Evolutionary conservation across 176 grass and related monocot genomes (phyloP).

Genomic region (Phyllostachys edulis): DNA sequence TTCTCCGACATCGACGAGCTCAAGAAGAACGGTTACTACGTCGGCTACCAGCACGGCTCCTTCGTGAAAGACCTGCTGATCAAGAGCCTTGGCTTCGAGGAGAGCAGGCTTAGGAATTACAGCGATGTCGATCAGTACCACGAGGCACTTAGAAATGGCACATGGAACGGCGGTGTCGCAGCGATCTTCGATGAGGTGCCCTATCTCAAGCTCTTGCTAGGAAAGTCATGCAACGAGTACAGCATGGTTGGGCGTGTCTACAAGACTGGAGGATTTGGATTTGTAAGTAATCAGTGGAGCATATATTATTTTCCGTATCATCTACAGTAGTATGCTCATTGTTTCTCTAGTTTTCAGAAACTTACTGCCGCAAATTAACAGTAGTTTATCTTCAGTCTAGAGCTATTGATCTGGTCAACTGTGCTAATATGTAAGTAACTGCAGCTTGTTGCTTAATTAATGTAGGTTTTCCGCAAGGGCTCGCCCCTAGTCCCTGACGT

Average conservation of each 20-base stretch:
- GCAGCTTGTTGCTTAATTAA: not conserved
- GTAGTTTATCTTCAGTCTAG: no score
- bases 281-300: not conserved
- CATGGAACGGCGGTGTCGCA: constrained; percentile 22
- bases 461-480: not conserved
- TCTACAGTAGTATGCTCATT: not conserved
- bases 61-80: constrained; percentile 41
- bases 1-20: constrained; percentile 49
- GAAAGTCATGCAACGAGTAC: constrained; percentile 30
- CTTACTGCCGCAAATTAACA: no score
- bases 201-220: constrained; percentile 55
- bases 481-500: not conserved
- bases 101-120: constrained; percentile 41
- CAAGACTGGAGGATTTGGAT: constrained; percentile 23
- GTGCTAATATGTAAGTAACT: not conserved
- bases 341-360: not conserved
- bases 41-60: constrained; percentile 59
- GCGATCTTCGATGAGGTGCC: constrained; percentile 68
- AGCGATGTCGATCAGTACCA: constrained; percentile 43
- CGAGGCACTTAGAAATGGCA: constrained; percentile 39
- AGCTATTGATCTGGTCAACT: not conserved
- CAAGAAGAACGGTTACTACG: constrained; percentile 28
- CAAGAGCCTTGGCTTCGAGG: constrained; percentile 9
- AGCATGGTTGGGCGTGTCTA: constrained; percentile 41
- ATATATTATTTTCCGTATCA: not conserved